These are phyloP conservation scores for Plasmodium falciparum DNA, from an alignment of 169 alveolate species.

Conservation along the genomic window DNA sequence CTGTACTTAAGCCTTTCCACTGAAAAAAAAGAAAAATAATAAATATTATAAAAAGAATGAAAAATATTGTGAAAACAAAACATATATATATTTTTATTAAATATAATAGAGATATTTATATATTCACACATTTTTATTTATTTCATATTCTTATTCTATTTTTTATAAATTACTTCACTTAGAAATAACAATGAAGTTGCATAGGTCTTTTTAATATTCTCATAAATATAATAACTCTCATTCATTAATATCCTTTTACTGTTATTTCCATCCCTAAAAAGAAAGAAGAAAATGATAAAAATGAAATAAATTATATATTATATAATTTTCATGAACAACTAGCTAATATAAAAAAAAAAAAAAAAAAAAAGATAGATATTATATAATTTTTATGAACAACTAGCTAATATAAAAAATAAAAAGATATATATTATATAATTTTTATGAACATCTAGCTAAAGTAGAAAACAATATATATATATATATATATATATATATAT, in stretches of 20 bases:
- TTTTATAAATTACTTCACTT: constrained; percentile 62
- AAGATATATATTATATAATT: too few relatives aligned
- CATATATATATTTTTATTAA: too few relatives aligned
- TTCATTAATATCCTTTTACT: constrained; percentile 44
- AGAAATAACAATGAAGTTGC: constrained; percentile 66
- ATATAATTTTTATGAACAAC: too few relatives aligned
- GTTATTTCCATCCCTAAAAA: constrained; percentile 26
- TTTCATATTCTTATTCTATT: not conserved
- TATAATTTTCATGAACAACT: not conserved
- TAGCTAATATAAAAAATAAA: too few relatives aligned
- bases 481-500: too few relatives aligned
- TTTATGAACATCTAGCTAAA: too few relatives aligned
- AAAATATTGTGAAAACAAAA: too few relatives aligned
- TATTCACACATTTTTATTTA: not conserved
- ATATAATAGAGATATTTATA: too few relatives aligned
- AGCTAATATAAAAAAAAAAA: not conserved
- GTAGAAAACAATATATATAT: too few relatives aligned
- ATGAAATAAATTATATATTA: constrained; percentile 4
- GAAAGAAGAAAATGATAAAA: not conserved
- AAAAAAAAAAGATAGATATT: too few relatives aligned
- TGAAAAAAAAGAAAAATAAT: constrained; percentile 24
- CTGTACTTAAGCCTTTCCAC: constrained; percentile 65
- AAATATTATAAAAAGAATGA: constrained; percentile 1
- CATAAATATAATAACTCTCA: constrained; percentile 68
- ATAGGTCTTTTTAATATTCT: constrained; percentile 70